Evolutionary conservation across 768 basidiomycete species (phyloP).

Genomic region (Kwoniella shandongensis): DNA sequence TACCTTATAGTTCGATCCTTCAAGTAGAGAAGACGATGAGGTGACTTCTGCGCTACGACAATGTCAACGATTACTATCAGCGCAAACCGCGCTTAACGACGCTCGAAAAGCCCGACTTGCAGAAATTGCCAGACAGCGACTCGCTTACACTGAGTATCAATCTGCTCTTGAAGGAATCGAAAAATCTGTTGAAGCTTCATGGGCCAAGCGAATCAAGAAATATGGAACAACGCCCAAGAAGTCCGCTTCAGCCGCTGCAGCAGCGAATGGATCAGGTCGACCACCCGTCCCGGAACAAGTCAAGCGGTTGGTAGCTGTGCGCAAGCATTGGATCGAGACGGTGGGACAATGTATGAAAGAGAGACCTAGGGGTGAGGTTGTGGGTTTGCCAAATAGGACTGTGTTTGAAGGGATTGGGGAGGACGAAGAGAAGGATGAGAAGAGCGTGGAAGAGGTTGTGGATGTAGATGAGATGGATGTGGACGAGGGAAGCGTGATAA

Average conservation of each 20-base stretch:
- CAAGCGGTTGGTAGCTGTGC: constrained; percentile 65
- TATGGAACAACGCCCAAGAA: constrained; percentile 57
- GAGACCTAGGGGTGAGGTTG: constrained; percentile 62
- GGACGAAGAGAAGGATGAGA: constrained; percentile 36
- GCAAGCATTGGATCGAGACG: constrained; percentile 73
- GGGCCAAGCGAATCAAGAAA: constrained; percentile 73
- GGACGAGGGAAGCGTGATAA: constrained; percentile 1
- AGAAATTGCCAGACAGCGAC: constrained; percentile 74
- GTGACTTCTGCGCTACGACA: constrained; percentile 86
- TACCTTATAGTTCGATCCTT: constrained; percentile 51
- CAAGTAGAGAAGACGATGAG: constrained; percentile 72
- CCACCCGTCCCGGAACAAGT: constrained; percentile 47
- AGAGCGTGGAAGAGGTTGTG: constrained; percentile 29
- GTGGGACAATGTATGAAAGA: constrained; percentile 73
- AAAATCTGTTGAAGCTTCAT: constrained; percentile 72
- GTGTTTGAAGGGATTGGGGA: constrained; percentile 66
- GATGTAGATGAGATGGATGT: constrained; percentile 16
- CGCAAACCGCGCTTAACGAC: constrained; percentile 78
- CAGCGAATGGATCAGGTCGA: constrained; percentile 46
- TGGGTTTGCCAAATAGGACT: constrained; percentile 36
- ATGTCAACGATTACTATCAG: constrained; percentile 76
- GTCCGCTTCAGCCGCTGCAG: constrained; percentile 37
- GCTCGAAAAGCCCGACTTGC: constrained; percentile 72
- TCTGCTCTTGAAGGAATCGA: constrained; percentile 82
- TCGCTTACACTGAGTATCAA: constrained; percentile 89